Evolutionary conservation across 169 alveolate species (phyloP), one percentile per base, ranked within the genome.

Genomic region (Eimeria necatrix): DNA sequence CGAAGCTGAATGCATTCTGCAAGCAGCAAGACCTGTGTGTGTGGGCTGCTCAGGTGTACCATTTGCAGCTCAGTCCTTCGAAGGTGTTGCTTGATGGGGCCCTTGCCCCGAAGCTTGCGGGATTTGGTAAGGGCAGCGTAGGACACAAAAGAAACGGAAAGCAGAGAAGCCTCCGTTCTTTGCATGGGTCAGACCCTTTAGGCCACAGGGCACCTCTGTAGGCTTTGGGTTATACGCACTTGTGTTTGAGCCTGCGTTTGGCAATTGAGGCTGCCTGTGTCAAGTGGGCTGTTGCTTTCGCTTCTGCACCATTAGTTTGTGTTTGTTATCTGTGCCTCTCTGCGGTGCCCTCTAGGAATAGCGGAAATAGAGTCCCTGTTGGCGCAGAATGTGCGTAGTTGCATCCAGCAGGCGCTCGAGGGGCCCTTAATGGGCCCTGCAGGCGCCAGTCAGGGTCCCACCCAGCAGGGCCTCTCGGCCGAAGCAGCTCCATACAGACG

Each of bases 1-100:
- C 2, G 41, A 32, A 32, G 41, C 0, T 56, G 68, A 10, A 1
- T 18, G 12, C 22, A 0, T 18, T 18, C 20, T 18, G 20, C 68
- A 56, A 0, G 41, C 41, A 32, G 41, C 41, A 32, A 32, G 41
- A 32, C 41, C 41, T 32, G 41, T 32, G 0, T 32, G 41, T 32
- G 41, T 32, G 41, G 41, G 41, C 41, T 32, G 41, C 41, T 18
- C 68, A 56, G 68, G 68, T 56, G 22, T 56, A 56, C 68, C 68
- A 56, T 18, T 56, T 56, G 68, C 68, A 56, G 68, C 68, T 56
- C 12, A 56, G 68, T 10, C 68, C 68, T 18, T 56, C 68, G 22
- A 56, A 56, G 68, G 68, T 56, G 68, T 18, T 56, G 68, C 68
- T 56, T 10, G 68, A 56, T 56, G 68, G 68, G 68, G 68, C 68